Percentiles rank a stretch among this genome's conserved stretches.
phyloP scores from a whole-genome alignment of 129 eudicot genomes.

The Heracleum sosnowskyi region DNA sequence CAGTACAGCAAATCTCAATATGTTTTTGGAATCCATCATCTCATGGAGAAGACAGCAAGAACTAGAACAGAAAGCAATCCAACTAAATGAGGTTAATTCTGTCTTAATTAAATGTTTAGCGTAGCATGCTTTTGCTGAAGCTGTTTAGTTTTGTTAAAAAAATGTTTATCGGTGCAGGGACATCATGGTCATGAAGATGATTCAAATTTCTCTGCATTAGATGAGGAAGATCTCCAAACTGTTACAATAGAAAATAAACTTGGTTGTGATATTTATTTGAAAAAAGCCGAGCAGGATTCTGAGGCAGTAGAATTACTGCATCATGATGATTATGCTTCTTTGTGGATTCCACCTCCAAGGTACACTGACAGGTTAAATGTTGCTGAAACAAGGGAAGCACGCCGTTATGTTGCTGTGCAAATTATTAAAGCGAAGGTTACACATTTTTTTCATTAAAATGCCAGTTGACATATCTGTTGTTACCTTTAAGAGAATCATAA shows the following conservation, averaged over 20 bases:
- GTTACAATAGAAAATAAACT: constrained; percentile 78
- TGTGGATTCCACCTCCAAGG: constrained; percentile 92
- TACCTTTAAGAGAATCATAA: background rate
- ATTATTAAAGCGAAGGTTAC: constrained; percentile 89
- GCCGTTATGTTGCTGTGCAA: constrained; percentile 70
- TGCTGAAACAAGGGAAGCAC: constrained; percentile 63
- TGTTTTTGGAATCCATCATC: constrained; percentile 52
- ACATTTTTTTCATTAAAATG: background rate
- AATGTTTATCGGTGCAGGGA: constrained; percentile 37
- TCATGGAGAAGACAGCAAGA: constrained; percentile 92
- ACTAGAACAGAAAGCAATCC: constrained; percentile 81
- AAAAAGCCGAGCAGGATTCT: constrained; percentile 47
- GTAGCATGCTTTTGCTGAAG: constrained; percentile 10
- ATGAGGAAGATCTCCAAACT: constrained; percentile 86
- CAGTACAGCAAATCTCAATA: constrained; percentile 84
- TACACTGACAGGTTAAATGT: constrained; percentile 76
- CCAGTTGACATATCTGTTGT: background rate
- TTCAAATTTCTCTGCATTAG: constrained; percentile 63
- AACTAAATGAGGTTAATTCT: constrained; percentile 60
- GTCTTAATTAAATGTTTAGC: constrained; percentile 1
- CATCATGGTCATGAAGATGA: constrained; percentile 35
- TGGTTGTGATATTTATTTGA: constrained; percentile 85
- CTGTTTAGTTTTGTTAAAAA: constrained; percentile 10
- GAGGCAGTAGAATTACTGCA: constrained; percentile 40
- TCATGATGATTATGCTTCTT: constrained; percentile 37